Conservation (phyloP, 768 basidiomycete genomes). For the Podaxis rugospora region DNA sequence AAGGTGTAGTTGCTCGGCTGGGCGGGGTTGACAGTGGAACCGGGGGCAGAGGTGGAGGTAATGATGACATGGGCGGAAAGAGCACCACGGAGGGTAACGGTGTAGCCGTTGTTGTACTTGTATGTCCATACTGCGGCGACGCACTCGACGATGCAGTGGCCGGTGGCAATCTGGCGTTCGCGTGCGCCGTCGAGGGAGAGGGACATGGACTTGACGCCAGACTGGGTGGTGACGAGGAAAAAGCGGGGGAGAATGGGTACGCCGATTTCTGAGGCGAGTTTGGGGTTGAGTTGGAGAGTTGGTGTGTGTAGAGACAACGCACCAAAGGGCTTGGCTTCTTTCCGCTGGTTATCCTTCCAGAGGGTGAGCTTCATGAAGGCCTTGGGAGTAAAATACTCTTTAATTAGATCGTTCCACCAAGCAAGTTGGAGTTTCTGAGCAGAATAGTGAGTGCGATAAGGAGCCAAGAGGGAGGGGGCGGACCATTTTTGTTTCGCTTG, state of each 20-base stretch:
- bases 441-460: not conserved
- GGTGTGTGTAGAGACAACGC: slow-evolving; percentile 21
- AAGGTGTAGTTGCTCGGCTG: slow-evolving; percentile 31
- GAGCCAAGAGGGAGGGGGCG: slow-evolving; percentile 19
- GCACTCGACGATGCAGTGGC: slow-evolving; percentile 64
- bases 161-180: slow-evolving; percentile 47
- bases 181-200: slow-evolving; percentile 75
- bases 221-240: slow-evolving; percentile 80
- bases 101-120: slow-evolving; percentile 75
- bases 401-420: slow-evolving; percentile 64
- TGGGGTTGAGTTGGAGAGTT: not conserved
- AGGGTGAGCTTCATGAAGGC: slow-evolving; percentile 76
- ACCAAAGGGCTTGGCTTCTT: slow-evolving; percentile 85
- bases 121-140: slow-evolving; percentile 77
- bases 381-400: slow-evolving; percentile 66
- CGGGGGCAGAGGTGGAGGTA: slow-evolving; percentile 24
- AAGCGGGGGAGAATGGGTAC: slow-evolving; percentile 78
- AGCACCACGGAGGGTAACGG: slow-evolving; percentile 71
- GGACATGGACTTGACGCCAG: slow-evolving; percentile 81
- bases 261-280: slow-evolving; percentile 57
- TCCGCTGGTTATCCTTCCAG: slow-evolving; percentile 81
- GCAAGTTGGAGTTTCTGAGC: slow-evolving; percentile 55
- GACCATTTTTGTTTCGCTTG: slow-evolving; percentile 46
- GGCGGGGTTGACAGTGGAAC: slow-evolving; percentile 17
- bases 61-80: slow-evolving; percentile 60